Evolutionary conservation across 1,284 basidiomycete genomes (phyloP), one percentile per base, ranked within the genome.

Genomic region (Naganishia liquefaciens): DNA sequence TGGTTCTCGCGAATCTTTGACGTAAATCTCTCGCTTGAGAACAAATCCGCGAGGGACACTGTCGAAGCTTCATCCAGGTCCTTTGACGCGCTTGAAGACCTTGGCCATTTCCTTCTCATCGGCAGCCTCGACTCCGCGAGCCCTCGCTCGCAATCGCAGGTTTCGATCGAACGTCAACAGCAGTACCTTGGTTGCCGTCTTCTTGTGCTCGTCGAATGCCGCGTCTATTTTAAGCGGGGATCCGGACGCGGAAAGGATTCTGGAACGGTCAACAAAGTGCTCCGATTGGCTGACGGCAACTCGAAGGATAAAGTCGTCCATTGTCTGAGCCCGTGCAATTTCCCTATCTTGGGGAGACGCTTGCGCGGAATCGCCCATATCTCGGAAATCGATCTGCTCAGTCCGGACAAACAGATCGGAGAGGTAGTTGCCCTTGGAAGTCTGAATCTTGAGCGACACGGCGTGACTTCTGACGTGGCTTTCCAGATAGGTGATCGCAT

Each of bases 241-340:
- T 4, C 43, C 52, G 7, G 47, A 46, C 11, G 40, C 43, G 60
- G 85, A 84, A 58, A 95, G 82, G 74, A 91, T 80, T 21, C 81
- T 80, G 0, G 90, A 87, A 15, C 93, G 86, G 78, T 96, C 91
- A 25, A 88, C 82, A 86, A 93, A 98, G 74, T 97, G 91, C 53
- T 92, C 88, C 58, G 88, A 85, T 75, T 97, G 95, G 90, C 93
- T 97, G 53, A 88, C 83, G 11, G 91, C 91, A 23, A 93, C 89
- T 71, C 90, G 88, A 47, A 99, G 83, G 68, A 98, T 97, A 58
- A 96, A 83, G 74, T 98, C 94, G 76, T 99, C 95, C 88, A 97
- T 93, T 67, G 85, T 91, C 39, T 89, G 83, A 54, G 90, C 89
- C 6, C 71, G 60, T 9, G 51, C 64, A 25, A 73, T 70, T 77